phyloP scores from a whole-genome alignment of 2,329 filamentous ascomycete species.

The Thielaviopsis euricoi region DNA sequence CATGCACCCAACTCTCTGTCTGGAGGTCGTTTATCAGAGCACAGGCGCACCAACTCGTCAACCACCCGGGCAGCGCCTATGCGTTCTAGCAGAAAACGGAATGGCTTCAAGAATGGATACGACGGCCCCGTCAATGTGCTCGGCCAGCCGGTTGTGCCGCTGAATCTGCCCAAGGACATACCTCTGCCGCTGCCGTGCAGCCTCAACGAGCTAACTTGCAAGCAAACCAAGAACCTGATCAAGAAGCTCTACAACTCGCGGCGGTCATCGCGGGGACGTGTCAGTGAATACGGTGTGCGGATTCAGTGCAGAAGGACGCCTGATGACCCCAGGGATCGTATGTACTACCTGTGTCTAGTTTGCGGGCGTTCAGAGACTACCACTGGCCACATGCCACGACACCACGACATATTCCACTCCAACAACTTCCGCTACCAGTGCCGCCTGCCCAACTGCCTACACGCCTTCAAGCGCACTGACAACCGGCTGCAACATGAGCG shows the following conservation, averaged over 20 bases:
- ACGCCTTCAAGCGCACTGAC: conserved; percentile 2
- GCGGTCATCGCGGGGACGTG: background rate
- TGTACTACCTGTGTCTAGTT: conserved; percentile 1
- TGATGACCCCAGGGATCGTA: background rate
- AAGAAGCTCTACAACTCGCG: background rate
- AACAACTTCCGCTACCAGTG: background rate
- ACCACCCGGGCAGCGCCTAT: background rate
- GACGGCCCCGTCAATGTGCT: background rate
- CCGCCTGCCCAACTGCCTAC: conserved; percentile 1
- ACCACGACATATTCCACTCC: conserved; percentile 1
- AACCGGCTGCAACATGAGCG: conserved; percentile 5
- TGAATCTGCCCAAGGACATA: background rate
- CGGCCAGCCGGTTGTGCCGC: background rate
- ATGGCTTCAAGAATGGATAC: background rate
- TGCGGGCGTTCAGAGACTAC: conserved; percentile 1
- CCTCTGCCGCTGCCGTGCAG: background rate
- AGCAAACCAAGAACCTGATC: background rate
- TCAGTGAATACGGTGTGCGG: background rate
- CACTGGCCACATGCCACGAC: conserved; percentile 3
- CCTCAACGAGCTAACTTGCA: background rate
- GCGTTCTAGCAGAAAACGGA: background rate
- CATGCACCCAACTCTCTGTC: background rate
- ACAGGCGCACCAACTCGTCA: background rate
- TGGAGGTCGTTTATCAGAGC: no score
- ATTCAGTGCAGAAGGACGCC: background rate